These are phyloP conservation scores for Magnusiomyces ingens DNA, from an alignment of 1,139 yeast genomes.

Conservation along the genomic window DNA sequence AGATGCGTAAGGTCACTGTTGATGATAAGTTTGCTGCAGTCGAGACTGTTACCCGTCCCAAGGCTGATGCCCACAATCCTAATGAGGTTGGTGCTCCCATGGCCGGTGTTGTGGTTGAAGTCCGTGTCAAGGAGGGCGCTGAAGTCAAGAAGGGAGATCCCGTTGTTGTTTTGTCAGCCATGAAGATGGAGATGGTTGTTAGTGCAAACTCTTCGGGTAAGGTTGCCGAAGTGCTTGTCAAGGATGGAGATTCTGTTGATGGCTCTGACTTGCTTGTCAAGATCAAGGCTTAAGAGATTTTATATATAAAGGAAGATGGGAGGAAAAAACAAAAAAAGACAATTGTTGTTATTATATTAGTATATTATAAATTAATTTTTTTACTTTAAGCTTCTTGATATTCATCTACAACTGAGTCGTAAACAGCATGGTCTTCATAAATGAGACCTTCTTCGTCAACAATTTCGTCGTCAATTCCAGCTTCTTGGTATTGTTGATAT, in stretches of 20 bases:
- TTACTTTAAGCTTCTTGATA: not conserved
- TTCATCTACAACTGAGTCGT: slow-evolving; percentile 32
- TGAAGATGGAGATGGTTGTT: slow-evolving; percentile 99
- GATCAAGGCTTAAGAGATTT: slow-evolving; percentile 29
- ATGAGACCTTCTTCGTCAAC: slow-evolving; percentile 46
- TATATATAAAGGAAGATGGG: not conserved
- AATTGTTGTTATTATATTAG: not conserved
- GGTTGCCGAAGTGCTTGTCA: slow-evolving; percentile 66
- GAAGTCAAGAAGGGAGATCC: slow-evolving; percentile 97
- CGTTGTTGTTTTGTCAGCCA: slow-evolving; percentile 87
- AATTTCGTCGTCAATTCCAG: slow-evolving; percentile 35
- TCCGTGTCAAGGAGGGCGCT: slow-evolving; percentile 78
- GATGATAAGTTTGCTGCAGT: slow-evolving; percentile 82
- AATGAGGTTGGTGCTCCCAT: slow-evolving; percentile 97
- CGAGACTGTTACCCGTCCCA: slow-evolving; percentile 79
- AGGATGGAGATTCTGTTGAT: slow-evolving; percentile 92
- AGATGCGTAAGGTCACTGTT: slow-evolving; percentile 89
- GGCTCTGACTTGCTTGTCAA: slow-evolving; percentile 74
- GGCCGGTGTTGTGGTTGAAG: slow-evolving; percentile 98
- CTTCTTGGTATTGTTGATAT: slow-evolving; percentile 42
- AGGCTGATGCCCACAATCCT: slow-evolving; percentile 81
- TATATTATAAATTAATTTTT: not conserved
- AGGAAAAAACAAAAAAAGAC: not conserved
- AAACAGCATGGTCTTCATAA: slow-evolving; percentile 94
- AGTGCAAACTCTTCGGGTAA: slow-evolving; percentile 86